phyloP scores from a whole-genome alignment of 192 early-diverging fungal genomes.

The Paraglomus occultum region DNA sequence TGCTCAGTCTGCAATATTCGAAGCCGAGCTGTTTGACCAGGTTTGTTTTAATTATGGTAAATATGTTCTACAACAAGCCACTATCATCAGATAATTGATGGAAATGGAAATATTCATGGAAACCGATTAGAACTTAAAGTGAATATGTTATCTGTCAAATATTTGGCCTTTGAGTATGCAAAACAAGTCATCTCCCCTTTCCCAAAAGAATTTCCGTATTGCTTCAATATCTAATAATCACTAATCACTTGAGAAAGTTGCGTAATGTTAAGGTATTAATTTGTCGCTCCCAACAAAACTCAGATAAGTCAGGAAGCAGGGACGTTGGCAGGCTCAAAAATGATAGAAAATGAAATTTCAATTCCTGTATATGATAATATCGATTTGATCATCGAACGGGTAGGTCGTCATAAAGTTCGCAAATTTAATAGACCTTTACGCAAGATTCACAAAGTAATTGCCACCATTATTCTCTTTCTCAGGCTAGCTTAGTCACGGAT shows the following conservation, averaged over 20 bases:
- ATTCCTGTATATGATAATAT: conserved; percentile 23
- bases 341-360: conserved; percentile 27
- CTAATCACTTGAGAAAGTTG: neutral
- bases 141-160: no score
- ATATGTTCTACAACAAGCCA: no score
- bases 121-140: no score
- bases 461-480: no score
- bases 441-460: no score
- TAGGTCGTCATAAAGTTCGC: neutral
- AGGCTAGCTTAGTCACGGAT: neutral
- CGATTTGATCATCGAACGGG: conserved; percentile 29
- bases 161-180: no score
- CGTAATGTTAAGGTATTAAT: neutral
- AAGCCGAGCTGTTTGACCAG: conserved; percentile 19
- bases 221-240: neutral
- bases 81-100: no score
- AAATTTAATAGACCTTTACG: no score
- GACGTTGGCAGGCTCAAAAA: neutral
- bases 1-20: conserved; percentile 28
- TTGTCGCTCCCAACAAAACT: neutral
- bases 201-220: no score
- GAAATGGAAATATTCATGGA: no score
- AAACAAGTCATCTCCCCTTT: no score
- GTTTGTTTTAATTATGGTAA: conserved; percentile 3
- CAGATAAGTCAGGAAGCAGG: conserved; percentile 15